Evolutionary conservation across 73 alveolate species (phyloP), one percentile per base, ranked within the genome.

Genomic region (Uronychia setigera): DNA sequence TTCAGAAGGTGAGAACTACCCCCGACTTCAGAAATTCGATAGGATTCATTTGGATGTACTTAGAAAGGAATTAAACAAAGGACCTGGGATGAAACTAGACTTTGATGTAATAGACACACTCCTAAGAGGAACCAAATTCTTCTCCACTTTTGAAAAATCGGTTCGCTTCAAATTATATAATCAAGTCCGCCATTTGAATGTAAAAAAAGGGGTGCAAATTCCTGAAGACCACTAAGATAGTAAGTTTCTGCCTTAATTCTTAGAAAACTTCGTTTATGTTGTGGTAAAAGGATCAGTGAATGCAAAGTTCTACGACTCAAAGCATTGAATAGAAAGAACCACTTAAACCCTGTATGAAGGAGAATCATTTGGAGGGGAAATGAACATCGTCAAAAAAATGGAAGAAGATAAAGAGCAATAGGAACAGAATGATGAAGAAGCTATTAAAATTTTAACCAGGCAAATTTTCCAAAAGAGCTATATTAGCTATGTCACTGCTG

Each of bases 361-460:
- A 5, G 92, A 85, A 26, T 35, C 81, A 27, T 85, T 85, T 60
- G 92, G 92, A 1, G 92, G 67, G n/a, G 67, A 46, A 19, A 5
- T 46, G 5, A 19, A 46, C 19, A 5, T 46, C 5, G 67, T 46
- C 19, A 5, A 19, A 11, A 46, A 46, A 46, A 5, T 46, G 19
- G 67, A 46, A 46, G 67, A 5, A 11, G 5, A 11, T 46, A 19
- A 46, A 5, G 19, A 46, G 67, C n/a, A 46, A 46, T 11, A 46
- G 5, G 19, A 19, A 11, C 5, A 5, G n/a, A 19, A 46, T 5
- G 67, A 46, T 5, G 67, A 46, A 85, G 59, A 28, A 29, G 80
- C 30, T 77, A 80, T 19, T 57, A 34, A 32, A 76, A 75, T 29
- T 59, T 85, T 32, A 35, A 78, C 31, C 86, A 26, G 86, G 0